Conservation (phyloP, 139 green algal species). For the Chlamydomonas eustigma region DNA sequence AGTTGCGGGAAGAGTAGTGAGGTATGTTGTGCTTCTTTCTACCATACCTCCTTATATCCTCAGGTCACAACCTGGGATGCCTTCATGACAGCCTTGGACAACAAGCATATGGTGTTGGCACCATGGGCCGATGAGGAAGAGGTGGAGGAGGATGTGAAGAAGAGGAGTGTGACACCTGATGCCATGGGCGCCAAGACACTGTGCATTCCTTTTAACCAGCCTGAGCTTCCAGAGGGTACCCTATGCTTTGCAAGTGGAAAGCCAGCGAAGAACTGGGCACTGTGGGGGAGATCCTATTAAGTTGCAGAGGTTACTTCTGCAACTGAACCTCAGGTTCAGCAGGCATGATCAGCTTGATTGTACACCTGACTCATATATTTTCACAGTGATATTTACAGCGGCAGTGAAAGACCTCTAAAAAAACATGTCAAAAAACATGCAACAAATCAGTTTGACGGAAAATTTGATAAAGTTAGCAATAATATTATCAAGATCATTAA, state of each 20-base stretch:
- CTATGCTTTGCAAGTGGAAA: conserved; percentile 90
- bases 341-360: too few relatives aligned
- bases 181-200: conserved; percentile 94
- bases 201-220: conserved; percentile 94
- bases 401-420: too few relatives aligned
- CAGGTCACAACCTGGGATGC: conserved; percentile 82
- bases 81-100: conserved; percentile 88
- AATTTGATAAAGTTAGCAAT: too few relatives aligned
- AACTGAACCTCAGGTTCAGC: too few relatives aligned
- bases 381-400: too few relatives aligned
- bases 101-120: conserved; percentile 88
- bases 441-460: too few relatives aligned
- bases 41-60: conserved; percentile 8
- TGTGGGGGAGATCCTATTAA: conserved; percentile 69
- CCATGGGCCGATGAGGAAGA: conserved; percentile 80
- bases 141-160: conserved; percentile 89
- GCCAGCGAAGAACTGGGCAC: conserved; percentile 92
- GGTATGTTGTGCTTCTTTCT: too few relatives aligned
- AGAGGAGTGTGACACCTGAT: conserved; percentile 66
- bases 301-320: neutral
- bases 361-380: too few relatives aligned
- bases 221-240: conserved; percentile 77
- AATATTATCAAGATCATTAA: too few relatives aligned
- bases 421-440: too few relatives aligned
- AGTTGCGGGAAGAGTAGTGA: too few relatives aligned